A percentile compares a stretch with the other conserved stretches of the same genome.
Conservation (phyloP, 805 yeast species). For the Blastobotrys peoriensis region DNA sequence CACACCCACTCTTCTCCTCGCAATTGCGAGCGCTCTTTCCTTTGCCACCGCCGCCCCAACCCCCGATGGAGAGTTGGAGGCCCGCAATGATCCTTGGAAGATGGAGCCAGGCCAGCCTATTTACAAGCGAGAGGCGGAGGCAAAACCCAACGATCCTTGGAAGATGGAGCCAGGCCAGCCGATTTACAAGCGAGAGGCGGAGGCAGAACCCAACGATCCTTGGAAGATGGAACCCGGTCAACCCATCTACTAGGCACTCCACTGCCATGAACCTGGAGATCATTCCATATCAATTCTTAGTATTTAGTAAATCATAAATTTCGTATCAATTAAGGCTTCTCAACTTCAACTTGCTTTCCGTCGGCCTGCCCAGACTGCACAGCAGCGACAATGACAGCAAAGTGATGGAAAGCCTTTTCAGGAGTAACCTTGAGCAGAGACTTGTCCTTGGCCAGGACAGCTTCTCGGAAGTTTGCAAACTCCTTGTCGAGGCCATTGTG, state of each 20-base stretch:
- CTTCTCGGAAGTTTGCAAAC: conserved; percentile 50
- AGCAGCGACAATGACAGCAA: conserved; percentile 84
- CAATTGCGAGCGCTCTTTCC: not conserved
- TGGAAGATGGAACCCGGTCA: not conserved
- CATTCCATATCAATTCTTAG: not conserved
- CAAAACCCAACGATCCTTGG: conserved; percentile 2
- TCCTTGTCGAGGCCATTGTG: conserved; percentile 55
- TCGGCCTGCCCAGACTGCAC: conserved; percentile 51
- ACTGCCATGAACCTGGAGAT: not conserved
- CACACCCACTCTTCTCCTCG: not conserved
- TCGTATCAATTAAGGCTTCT: conserved; percentile 3
- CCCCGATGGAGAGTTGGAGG: not conserved
- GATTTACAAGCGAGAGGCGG: conserved; percentile 8
- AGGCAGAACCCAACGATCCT: conserved; percentile 5
- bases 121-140: conserved; percentile 8
- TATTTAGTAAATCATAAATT: not conserved
- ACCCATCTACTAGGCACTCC: not conserved
- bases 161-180: conserved; percentile 6
- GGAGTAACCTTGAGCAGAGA: conserved; percentile 54
- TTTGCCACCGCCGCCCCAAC: not conserved
- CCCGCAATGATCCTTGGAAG: not conserved
- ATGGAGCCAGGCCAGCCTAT: conserved; percentile 7
- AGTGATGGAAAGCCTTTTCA: conserved; percentile 80
- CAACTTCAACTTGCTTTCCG: conserved; percentile 27
- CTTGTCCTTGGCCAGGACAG: conserved; percentile 61